These are phyloP conservation scores for Diaporthe citrichinensis DNA, from an alignment of 2,329 filamentous ascomycete genomes.

Conservation along the genomic window DNA sequence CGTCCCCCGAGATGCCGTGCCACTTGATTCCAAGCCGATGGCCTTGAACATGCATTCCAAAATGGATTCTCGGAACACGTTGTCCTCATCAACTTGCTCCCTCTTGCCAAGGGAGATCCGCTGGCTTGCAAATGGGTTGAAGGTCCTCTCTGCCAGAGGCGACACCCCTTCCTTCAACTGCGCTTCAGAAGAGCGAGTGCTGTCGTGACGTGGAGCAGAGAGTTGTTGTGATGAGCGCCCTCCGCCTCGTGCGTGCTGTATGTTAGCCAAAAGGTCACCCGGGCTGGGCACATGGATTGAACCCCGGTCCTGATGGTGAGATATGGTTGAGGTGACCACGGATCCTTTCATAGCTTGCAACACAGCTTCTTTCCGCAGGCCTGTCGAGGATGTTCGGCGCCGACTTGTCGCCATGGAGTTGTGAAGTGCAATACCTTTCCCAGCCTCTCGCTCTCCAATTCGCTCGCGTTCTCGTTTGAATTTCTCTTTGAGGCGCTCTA, in stretches of 20 bases:
- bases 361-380: slow-evolving; percentile 83
- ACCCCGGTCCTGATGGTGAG: slow-evolving; percentile 56
- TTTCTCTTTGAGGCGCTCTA: slow-evolving; percentile 92
- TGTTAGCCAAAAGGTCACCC: slow-evolving; percentile 85
- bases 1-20: slow-evolving; percentile 74
- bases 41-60: slow-evolving; percentile 96
- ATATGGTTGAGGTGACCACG: slow-evolving; percentile 57
- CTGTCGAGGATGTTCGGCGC: slow-evolving; percentile 74
- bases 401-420: slow-evolving; percentile 78
- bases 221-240: slow-evolving; percentile 59
- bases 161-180: slow-evolving; percentile 56
- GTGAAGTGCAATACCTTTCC: slow-evolving; percentile 95
- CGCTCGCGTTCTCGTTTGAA: slow-evolving; percentile 89
- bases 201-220: slow-evolving; percentile 47
- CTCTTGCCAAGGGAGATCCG: slow-evolving; percentile 75
- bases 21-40: slow-evolving; percentile 82
- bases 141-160: slow-evolving; percentile 64
- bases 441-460: slow-evolving; percentile 82
- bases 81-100: slow-evolving; percentile 89
- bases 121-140: slow-evolving; percentile 70
- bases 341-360: slow-evolving; percentile 75
- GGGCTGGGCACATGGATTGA: slow-evolving; percentile 70
- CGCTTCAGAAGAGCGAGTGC: slow-evolving; percentile 49
- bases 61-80: slow-evolving; percentile 89
- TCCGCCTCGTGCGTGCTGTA: slow-evolving; percentile 76